Evolutionary conservation across 1,284 basidiomycete genomes (phyloP).

Genomic region (Lentinus polychrous): DNA sequence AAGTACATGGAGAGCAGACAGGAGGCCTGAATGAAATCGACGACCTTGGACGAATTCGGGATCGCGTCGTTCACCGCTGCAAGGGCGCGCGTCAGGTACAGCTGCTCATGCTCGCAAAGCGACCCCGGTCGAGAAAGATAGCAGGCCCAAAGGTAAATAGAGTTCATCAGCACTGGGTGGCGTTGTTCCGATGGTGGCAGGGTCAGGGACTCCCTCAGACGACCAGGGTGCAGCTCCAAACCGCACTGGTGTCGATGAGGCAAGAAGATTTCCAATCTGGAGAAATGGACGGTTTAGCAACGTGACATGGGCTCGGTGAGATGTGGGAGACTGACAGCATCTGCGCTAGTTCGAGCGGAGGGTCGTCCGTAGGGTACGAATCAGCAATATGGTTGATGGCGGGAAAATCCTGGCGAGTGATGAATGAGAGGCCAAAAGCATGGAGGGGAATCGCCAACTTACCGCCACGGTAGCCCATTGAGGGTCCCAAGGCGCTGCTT

Average conservation of each 20-base stretch:
- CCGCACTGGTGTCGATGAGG: constrained; percentile 72
- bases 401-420: constrained; percentile 30
- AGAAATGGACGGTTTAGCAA: constrained; percentile 10
- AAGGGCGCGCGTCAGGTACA: constrained; percentile 56
- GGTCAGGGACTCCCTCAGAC: constrained; percentile 50
- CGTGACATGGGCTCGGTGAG: constrained; percentile 1
- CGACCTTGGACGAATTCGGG: constrained; percentile 41
- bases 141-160: constrained; percentile 75
- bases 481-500: constrained; percentile 18
- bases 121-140: constrained; percentile 66
- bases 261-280: constrained; percentile 64
- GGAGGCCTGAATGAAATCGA: constrained; percentile 69
- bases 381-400: constrained; percentile 40
- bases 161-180: constrained; percentile 68
- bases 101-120: constrained; percentile 59
- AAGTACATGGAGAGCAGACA: constrained; percentile 70
- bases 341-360: constrained; percentile 54
- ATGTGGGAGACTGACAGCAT: constrained; percentile 46
- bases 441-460: constrained; percentile 1
- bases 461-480: constrained; percentile 21
- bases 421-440: background rate
- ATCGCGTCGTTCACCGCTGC: constrained; percentile 55
- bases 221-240: constrained; percentile 58
- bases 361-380: constrained; percentile 43
- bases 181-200: constrained; percentile 48